A percentile compares a stretch with the other conserved stretches of the same genome.
phyloP scores from a whole-genome alignment of 352 stramenopile species.

The Phytophthora pseudosyringae region DNA sequence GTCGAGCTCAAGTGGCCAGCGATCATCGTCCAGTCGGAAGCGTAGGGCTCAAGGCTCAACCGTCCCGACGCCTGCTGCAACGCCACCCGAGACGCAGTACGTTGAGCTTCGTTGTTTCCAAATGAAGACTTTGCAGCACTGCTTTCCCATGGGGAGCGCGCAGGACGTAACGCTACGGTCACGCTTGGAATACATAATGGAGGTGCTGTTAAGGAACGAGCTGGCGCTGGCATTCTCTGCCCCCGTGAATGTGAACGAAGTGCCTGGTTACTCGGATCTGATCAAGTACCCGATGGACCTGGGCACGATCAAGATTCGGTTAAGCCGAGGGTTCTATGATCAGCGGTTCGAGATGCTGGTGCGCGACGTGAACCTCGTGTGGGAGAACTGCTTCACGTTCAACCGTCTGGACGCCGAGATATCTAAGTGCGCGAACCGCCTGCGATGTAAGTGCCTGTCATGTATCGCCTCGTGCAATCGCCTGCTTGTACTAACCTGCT shows the following conservation, averaged over 20 bases:
- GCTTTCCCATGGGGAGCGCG: slow-evolving; percentile 30
- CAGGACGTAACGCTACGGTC: slow-evolving; percentile 58
- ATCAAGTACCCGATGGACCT: slow-evolving; percentile 93
- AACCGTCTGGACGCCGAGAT: slow-evolving; percentile 84
- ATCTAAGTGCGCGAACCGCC: slow-evolving; percentile 75
- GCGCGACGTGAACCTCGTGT: slow-evolving; percentile 80
- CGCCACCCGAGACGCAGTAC: slow-evolving; percentile 32
- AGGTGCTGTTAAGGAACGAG: slow-evolving; percentile 69
- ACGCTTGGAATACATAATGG: slow-evolving; percentile 70
- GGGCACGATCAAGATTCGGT: slow-evolving; percentile 84
- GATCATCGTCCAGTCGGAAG: slow-evolving; percentile 52
- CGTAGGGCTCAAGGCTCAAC: slow-evolving; percentile 36
- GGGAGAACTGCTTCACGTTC: slow-evolving; percentile 88
- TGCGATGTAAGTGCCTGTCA: slow-evolving; percentile 65
- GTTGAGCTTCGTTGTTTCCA: slow-evolving; percentile 71
- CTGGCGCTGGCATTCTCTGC: slow-evolving; percentile 69
- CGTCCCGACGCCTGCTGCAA: slow-evolving; percentile 8
- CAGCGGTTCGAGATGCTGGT: slow-evolving; percentile 58
- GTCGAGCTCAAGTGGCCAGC: slow-evolving; percentile 25
- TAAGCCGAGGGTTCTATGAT: slow-evolving; percentile 72
- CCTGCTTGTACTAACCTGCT: slow-evolving; percentile 7
- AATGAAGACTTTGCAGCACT: slow-evolving; percentile 41
- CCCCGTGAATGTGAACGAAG: slow-evolving; percentile 70
- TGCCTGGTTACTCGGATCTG: slow-evolving; percentile 74
- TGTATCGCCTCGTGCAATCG: neutral